A percentile compares a stretch with the other conserved stretches of the same genome.
These are phyloP conservation scores for Kwoniella sp. DNA, from an alignment of 768 basidiomycete species.

Conservation along the genomic window DNA sequence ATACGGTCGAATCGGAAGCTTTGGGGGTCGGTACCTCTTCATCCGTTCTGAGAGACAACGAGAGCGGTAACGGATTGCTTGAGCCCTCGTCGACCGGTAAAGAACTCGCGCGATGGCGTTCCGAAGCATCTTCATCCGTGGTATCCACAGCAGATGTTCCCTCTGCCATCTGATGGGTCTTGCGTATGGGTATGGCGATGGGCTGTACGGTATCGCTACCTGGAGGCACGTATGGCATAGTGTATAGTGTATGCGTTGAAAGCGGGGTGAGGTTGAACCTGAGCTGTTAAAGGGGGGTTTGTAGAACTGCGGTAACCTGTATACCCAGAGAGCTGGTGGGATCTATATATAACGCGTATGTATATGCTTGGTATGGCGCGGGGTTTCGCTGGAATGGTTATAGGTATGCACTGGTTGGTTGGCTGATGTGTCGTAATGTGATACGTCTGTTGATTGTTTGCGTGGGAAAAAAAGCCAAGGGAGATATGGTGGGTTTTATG, in stretches of 20 bases:
- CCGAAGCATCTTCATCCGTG: neutral
- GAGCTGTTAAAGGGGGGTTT: neutral
- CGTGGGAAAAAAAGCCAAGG: neutral
- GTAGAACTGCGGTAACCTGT: neutral
- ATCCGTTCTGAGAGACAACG: neutral
- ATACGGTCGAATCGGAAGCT: slow-evolving; percentile 2
- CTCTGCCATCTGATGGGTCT: slow-evolving; percentile 9
- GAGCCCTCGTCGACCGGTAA: neutral
- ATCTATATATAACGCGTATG: neutral
- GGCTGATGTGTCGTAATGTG: neutral
- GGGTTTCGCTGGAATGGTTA: neutral
- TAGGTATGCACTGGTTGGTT: neutral
- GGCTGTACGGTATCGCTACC: slow-evolving; percentile 6
- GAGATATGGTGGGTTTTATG: neutral
- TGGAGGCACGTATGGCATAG: slow-evolving; percentile 26
- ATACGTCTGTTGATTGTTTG: neutral
- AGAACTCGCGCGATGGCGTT: neutral
- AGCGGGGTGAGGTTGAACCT: neutral
- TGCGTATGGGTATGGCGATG: slow-evolving; percentile 11
- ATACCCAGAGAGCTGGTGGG: neutral
- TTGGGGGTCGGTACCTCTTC: slow-evolving; percentile 16
- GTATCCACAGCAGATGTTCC: neutral
- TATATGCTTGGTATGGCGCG: neutral
- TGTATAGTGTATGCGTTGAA: neutral
- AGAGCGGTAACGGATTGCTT: neutral